Conservation (phyloP, 768 basidiomycete genomes). For the Lactarius tabidus region DNA sequence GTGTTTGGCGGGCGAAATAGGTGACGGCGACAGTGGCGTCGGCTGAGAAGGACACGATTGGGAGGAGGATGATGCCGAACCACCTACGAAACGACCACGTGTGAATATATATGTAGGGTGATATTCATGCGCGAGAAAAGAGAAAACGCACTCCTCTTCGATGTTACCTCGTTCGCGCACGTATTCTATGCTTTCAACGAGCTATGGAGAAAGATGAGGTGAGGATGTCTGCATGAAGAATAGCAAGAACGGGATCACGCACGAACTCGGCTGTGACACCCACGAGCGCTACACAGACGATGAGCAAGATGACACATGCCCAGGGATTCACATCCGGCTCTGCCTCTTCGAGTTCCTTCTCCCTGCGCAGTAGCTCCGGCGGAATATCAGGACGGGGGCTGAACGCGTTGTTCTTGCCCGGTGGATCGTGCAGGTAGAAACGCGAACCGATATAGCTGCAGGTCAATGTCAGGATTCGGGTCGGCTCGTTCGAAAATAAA, state of each 20-base stretch:
- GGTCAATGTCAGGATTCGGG: neutral
- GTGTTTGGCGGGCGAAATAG: slow-evolving; percentile 48
- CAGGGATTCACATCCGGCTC: slow-evolving; percentile 62
- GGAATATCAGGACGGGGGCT: slow-evolving; percentile 41
- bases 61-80: slow-evolving; percentile 71
- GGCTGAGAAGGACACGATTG: slow-evolving; percentile 68
- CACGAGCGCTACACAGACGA: slow-evolving; percentile 54
- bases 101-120: slow-evolving; percentile 1
- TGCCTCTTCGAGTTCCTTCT: slow-evolving; percentile 40
- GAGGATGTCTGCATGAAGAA: neutral
- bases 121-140: neutral
- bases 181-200: slow-evolving; percentile 60
- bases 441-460: slow-evolving; percentile 61
- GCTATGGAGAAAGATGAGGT: slow-evolving; percentile 33
- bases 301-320: slow-evolving; percentile 52
- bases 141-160: slow-evolving; percentile 45
- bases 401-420: slow-evolving; percentile 51
- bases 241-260: slow-evolving; percentile 24
- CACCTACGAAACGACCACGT: slow-evolving; percentile 39
- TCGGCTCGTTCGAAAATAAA: neutral
- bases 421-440: slow-evolving; percentile 67
- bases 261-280: slow-evolving; percentile 71
- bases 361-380: slow-evolving; percentile 28
- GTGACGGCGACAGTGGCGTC: slow-evolving; percentile 60
- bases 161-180: slow-evolving; percentile 45